phyloP scores from a whole-genome alignment of 2,329 filamentous ascomycete genomes.

The Ophiostoma angusticollis region DNA sequence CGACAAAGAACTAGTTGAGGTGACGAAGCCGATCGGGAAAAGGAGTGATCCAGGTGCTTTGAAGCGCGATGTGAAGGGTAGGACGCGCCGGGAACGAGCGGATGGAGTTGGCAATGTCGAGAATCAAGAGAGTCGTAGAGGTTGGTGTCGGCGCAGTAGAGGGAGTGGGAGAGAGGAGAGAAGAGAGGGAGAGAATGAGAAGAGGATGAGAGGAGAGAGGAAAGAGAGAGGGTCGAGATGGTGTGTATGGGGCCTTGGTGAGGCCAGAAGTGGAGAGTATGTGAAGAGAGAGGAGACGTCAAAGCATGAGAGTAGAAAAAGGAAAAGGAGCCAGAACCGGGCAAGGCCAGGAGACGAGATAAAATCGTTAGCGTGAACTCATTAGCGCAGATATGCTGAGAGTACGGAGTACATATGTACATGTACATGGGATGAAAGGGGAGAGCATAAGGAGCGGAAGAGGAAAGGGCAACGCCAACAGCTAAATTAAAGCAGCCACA shows the following conservation, averaged over 20 bases:
- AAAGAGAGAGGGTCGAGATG: not conserved
- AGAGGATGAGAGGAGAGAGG: not conserved
- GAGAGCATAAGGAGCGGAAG: not conserved
- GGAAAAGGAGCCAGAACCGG: not conserved
- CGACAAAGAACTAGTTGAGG: no score
- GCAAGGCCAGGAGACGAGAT: no score
- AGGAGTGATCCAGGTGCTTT: no score
- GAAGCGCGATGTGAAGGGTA: no score
- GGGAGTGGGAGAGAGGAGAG: not conserved
- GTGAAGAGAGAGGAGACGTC: slow-evolving; percentile 6
- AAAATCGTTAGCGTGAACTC: slow-evolving; percentile 5
- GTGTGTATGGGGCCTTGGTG: no score
- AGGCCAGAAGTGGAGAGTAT: slow-evolving; percentile 6
- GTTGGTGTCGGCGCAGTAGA: no score
- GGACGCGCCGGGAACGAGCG: no score
- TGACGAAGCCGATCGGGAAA: no score
- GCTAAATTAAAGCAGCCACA: not conserved
- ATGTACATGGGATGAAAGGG: not conserved
- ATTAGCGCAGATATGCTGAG: slow-evolving; percentile 4
- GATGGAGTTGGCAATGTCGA: no score
- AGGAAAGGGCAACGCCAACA: not conserved
- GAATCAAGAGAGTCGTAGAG: no score
- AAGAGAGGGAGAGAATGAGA: not conserved
- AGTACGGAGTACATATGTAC: no score
- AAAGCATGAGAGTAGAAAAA: slow-evolving; percentile 2